phyloP scores from a whole-genome alignment of 805 yeast genomes.

The Sugiyamaella smithiae region DNA sequence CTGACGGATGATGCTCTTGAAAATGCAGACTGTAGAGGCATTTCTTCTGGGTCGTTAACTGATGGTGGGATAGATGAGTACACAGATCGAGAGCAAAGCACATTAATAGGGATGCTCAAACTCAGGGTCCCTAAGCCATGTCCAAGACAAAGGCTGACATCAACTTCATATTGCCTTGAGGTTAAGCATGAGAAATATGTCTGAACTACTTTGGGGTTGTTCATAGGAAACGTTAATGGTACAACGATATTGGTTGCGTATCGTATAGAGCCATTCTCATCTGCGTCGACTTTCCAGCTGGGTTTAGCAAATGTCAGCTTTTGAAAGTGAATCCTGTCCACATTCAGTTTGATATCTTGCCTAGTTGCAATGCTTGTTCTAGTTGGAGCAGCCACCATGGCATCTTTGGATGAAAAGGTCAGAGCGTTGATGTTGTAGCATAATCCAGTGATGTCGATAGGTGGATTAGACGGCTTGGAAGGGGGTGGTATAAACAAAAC shows the following conservation, averaged over 20 bases:
- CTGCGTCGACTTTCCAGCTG: conserved; percentile 4
- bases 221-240: conserved; percentile 14
- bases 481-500: conserved; percentile 7
- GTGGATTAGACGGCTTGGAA: neutral
- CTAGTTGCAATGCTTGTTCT: neutral
- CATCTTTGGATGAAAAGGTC: conserved; percentile 12
- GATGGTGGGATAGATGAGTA: neutral
- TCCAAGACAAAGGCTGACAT: conserved; percentile 8
- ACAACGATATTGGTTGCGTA: conserved; percentile 5
- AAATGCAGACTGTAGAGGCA: neutral
- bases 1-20: neutral
- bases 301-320: conserved; percentile 12
- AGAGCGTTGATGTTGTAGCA: conserved; percentile 9
- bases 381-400: conserved; percentile 3
- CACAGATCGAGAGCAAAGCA: neutral
- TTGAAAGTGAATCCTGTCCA: conserved; percentile 12
- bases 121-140: neutral
- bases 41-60: neutral
- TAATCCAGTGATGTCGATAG: conserved; percentile 13
- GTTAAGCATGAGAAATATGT: conserved; percentile 19
- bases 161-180: conserved; percentile 18
- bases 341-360: conserved; percentile 6
- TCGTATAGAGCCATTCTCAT: neutral
- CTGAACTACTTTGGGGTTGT: conserved; percentile 10
- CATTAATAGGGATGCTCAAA: conserved; percentile 8